A percentile compares a stretch with the other conserved stretches of the same genome.
Evolutionary conservation across 768 basidiomycete genomes (phyloP).

Genomic region (Naganishia vaughanmartiniae): DNA sequence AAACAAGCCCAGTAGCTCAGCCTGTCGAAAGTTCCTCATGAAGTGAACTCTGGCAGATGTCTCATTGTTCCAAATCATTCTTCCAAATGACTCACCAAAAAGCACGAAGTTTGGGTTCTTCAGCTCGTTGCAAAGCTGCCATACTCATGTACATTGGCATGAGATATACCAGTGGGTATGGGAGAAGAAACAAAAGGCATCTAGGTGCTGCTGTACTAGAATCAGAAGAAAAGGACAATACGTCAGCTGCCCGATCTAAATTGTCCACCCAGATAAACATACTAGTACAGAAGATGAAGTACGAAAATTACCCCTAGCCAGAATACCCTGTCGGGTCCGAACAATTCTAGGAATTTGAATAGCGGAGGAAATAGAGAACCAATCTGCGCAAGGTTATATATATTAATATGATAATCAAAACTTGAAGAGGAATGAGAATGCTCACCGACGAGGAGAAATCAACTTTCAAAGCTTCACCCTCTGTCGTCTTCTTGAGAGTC

Average conservation of each 20-base stretch:
- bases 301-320: conserved; percentile 15
- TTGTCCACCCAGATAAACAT: not conserved
- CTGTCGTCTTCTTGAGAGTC: conserved; percentile 3
- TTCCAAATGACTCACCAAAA: conserved; percentile 28
- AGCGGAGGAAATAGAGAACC: conserved; percentile 20
- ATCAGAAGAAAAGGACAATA: no score
- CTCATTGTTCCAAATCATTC: no score
- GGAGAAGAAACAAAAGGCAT: conserved; percentile 18
- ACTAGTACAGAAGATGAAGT: conserved; percentile 19
- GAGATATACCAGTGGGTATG: conserved; percentile 23
- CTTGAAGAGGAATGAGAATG: not conserved
- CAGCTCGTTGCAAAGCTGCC: conserved; percentile 10
- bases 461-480: conserved; percentile 11
- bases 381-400: not conserved
- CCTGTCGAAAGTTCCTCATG: conserved; percentile 1
- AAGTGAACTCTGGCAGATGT: no score
- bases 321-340: conserved; percentile 14
- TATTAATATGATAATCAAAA: not conserved
- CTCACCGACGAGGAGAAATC: conserved; percentile 14
- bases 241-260: no score
- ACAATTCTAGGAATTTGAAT: conserved; percentile 20
- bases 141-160: conserved; percentile 29
- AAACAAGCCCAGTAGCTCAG: conserved; percentile 25
- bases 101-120: conserved; percentile 17
- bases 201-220: conserved; percentile 19